Evolutionary conservation across 495 filamentous ascomycete genomes (phyloP), one percentile per base, ranked within the genome.

Genomic region (Hypoxylon intermedium): DNA sequence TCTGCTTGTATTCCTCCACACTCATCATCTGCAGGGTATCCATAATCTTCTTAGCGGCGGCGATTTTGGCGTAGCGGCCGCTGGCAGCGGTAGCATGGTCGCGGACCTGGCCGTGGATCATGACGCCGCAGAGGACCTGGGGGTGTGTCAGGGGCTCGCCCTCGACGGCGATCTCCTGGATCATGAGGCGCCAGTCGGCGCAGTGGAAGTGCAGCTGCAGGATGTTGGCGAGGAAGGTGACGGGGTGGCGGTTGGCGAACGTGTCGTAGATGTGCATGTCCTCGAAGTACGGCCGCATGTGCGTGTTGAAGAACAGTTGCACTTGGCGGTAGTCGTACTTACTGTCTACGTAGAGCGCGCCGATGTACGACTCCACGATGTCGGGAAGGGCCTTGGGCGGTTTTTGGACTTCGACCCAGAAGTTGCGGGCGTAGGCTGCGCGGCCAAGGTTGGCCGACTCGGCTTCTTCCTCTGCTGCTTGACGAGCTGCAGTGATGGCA

Each of bases 331-430:
- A 97, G 54, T 93, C 76, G 74, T 92, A 97, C 28, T 83, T 81
- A 3, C 92, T 93, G 74, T 98, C 94, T 15, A 98, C 86, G 68
- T 97, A 98, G 2, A 96, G 79, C 16, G 94, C 93, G 3, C 90
- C 95, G 16, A 97, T 74, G 67, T 93, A 97, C 0, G 94, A 80
- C 76, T 98, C 94, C 3, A 98, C 79, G 55, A 97, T 85, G 65
- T 98, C 94, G 0, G 92, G 83, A 9, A 98, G 81, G 47, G 85
- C 90, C 79, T 95, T 98, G 9, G 94, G 94, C 15, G 93, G 87
- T 46, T 86, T 82, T 21, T 78, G 78, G 16, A 85, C 83, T 7
- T 73, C 72, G 13, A 83, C 78, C 94, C 94, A 98, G 70, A 89
- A 98, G 74, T 96, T 87, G 9, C 74, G 74, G n/a, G 80, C 73